Percentiles rank a stretch among this genome's conserved stretches.
Conservation (phyloP, 805 yeast species). For the Saccharomycopsis schoenii region DNA sequence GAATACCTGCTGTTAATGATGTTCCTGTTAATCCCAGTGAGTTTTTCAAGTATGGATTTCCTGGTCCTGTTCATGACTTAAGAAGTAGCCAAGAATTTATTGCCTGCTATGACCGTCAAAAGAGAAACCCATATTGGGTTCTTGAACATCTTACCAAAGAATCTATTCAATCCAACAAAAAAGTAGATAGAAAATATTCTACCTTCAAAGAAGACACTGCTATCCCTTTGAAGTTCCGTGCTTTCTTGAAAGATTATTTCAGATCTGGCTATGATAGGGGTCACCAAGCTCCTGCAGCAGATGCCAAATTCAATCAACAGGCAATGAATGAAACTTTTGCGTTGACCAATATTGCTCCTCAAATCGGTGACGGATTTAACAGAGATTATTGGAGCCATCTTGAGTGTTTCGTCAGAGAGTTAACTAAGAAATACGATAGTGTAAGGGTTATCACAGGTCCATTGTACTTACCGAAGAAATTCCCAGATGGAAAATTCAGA, state of each 20-base stretch:
- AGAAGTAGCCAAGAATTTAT: slow-evolving; percentile 66
- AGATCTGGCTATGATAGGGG: slow-evolving; percentile 96
- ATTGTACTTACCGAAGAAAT: slow-evolving; percentile 68
- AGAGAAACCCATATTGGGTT: slow-evolving; percentile 78
- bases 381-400: slow-evolving; percentile 97
- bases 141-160: slow-evolving; percentile 79
- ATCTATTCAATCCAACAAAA: slow-evolving; percentile 41
- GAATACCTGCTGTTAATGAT: slow-evolving; percentile 3
- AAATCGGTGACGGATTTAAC: slow-evolving; percentile 95
- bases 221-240: slow-evolving; percentile 71
- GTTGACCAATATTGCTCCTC: slow-evolving; percentile 89
- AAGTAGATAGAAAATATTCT: slow-evolving; percentile 71
- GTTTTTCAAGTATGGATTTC: slow-evolving; percentile 87
- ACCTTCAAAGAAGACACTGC: slow-evolving; percentile 79
- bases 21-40: slow-evolving; percentile 54
- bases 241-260: slow-evolving; percentile 73
- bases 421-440: slow-evolving; percentile 58
- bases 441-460: slow-evolving; percentile 94
- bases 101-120: slow-evolving; percentile 76
- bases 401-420: slow-evolving; percentile 76
- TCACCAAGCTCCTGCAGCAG: slow-evolving; percentile 96
- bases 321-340: slow-evolving; percentile 95
- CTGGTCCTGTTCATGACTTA: slow-evolving; percentile 88
- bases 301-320: slow-evolving; percentile 78
- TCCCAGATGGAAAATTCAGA: slow-evolving; percentile 75